Evolutionary conservation across 768 basidiomycete genomes (phyloP), one percentile per base, ranked within the genome.

Genomic region (Pulveroboletus sp.): DNA sequence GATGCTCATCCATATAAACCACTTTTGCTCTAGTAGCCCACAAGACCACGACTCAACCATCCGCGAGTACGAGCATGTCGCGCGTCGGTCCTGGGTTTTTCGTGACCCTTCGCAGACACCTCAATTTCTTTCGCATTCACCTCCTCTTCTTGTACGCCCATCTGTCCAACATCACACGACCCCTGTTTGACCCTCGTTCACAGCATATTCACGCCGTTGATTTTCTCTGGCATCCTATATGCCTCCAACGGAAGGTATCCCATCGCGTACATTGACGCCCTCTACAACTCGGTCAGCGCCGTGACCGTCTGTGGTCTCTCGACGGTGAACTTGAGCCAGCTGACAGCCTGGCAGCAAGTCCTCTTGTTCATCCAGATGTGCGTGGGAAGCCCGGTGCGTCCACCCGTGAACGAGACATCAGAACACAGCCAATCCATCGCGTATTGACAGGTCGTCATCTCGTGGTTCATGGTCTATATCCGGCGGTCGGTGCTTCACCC

Each of bases 401-500:
- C 40, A 43, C 20, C 39, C 21, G 21, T 29, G n/a, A 45, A 24
- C 12, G 12, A 2, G 27, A 29, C 19, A 17, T 9, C 7, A 6
- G 24, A 45, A 27, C 23, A 17, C 53, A n/a, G 12, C 20, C 16
- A 16, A 11, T 40, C 16, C 35, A 10, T n/a, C n/a, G n/a, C 17
- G 35, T 34, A 20, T 41, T 12, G 34, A n/a, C 43, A 91, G 84
- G 80, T 91, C 33, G 59, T 83, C 13, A 79, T 93, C 7, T 90
- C 90, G 0, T 90, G 90, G 85, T 73, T 90, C 49, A 87, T 90
- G 66, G 90, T 95, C 23, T 79, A 83, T 49, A 77, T 85, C 50
- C 77, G 92, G 49, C 82, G 81, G 87, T 87, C 23, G 12, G 60
- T 40, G 20, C n/a, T 13, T 13, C 3, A 19, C 29, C 44, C 34